Evolutionary conservation across 177 flowering plant genomes (phyloP), one percentile per base, ranked within the genome.

Genomic region (Vitis hybrid): DNA sequence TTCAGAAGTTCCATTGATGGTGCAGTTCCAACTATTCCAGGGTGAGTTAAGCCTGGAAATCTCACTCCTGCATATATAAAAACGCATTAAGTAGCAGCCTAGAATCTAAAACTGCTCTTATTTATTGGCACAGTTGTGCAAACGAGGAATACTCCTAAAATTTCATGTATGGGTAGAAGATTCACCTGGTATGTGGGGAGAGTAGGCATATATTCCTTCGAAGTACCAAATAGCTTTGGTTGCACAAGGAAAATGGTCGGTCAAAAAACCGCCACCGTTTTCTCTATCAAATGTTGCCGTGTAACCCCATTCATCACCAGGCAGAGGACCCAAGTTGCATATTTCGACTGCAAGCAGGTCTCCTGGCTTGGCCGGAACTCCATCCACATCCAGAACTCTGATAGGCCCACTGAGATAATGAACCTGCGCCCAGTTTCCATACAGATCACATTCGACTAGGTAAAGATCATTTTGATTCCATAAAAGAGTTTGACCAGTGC

Each of bases 221-320:
- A 93, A 95, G 69, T 93, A 90, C 98, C 98, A 93, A 72, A 93
- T 90, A 17, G 98, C 96, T 86, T 95, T 95, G 66, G 97, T 87
- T 72, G 99, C 97, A 75, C 84, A 73, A 32, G 96, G 98, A 73
- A 95, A 93, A 79, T 95, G 99, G 65, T 95, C 99, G 0, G 96
- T 95, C 71, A 93, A 78, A 78, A 95, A 93, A 4, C 98, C 97
- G 12, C 99, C 98, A 3, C 98, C 98, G 80, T 95, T 95, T 84
- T 95, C 97, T 77, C 97, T 87, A 77, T 94, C 99, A 76, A 90
- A 90, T 61, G 90, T 82, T 74, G 87, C 97, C 2, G 98, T 91
- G 58, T 58, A 93, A 18, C 98, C 99, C 96, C 99, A 92, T 80
- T 95, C 99, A 84, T 93, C 97, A 30, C 98, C 99, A 13, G 92